Base-by-base conservation (phyloP, 371 early-diverging fungal genomes). In the Funneliformis caledonium region DNA sequence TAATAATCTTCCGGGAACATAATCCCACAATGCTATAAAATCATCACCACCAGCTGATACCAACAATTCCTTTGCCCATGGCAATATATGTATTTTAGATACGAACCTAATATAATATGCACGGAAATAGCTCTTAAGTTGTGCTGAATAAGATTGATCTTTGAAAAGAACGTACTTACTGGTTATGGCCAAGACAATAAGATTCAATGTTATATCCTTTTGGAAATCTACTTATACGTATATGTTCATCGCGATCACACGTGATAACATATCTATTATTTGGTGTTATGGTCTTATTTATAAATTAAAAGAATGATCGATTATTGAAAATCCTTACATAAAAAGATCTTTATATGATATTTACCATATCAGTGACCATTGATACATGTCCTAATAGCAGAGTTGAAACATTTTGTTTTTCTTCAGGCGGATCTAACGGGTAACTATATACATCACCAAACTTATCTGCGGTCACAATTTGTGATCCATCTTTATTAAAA, bases 211-310 rank as follows among this genome's bases (percentile, higher is more conserved):
- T 95, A 83, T 94, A 96, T 0, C 94, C 89, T 77, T 94, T 93
- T 16, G 98, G 98, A 84, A 92, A 98, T 61, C 87, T 88, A 80
- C 95, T 95, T 59, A 98, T 91, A 31, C 99, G 92, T 78, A 99
- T 92, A 84, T 99, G 97, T 80, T 98, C 97, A 87, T 99, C 99
- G 60, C 99, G 94, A 86, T 99, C 99, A 78, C 95, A 91, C 9
- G 98, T 96, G 67, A 98, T 85, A 26, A 98, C 83, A 61, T 87
- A 91, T 82, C 89, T 91, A 82, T 92, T 89, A 78, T 90, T 88
- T 5, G 85, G 72, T 62, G 89, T 86, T 68, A 92, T 82, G 2
- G 84, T 82, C 91, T 76, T 9, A 65, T 60, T 45, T 9, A 9
- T 22, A 45, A 33, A 26, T 26, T 26, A 59, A 72, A 70, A 52